Percentiles rank a stretch among this genome's conserved stretches.
Evolutionary conservation across 495 filamentous ascomycete species (phyloP).

Genomic region (Barbatosphaeria neglecta): DNA sequence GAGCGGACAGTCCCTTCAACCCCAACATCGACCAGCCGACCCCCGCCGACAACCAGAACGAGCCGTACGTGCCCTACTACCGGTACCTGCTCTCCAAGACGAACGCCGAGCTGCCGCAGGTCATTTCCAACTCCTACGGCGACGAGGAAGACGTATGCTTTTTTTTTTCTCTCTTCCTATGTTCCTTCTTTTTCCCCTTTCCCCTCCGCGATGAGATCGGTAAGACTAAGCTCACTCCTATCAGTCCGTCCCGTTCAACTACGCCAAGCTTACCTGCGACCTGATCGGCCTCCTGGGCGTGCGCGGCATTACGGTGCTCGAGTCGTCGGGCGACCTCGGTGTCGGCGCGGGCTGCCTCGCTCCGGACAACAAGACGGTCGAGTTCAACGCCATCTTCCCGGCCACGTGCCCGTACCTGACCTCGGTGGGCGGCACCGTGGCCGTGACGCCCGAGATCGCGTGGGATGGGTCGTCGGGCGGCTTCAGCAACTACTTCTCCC

Average conservation of each 20-base stretch:
- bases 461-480: conserved; percentile 52
- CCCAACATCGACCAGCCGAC: conserved; percentile 51
- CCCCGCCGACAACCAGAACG: conserved; percentile 44
- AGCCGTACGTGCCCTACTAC: conserved; percentile 65
- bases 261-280: conserved; percentile 54
- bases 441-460: conserved; percentile 45
- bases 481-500: conserved; percentile 54
- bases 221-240: conserved; percentile 1
- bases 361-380: conserved; percentile 51
- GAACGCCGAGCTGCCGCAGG: conserved; percentile 48
- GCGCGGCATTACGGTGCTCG: conserved; percentile 60
- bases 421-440: conserved; percentile 54
- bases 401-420: conserved; percentile 65
- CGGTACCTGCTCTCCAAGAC: conserved; percentile 29
- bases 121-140: conserved; percentile 63
- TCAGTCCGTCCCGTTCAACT: conserved; percentile 49
- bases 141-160: conserved; percentile 45
- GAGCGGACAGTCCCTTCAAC: conserved; percentile 28
- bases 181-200: neutral
- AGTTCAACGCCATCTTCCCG: conserved; percentile 62
- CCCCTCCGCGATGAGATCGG: too few relatives aligned
- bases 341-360: conserved; percentile 54
- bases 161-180: neutral
- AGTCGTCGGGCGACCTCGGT: conserved; percentile 61
- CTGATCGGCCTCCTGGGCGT: conserved; percentile 55